Evolutionary conservation across 2,329 filamentous ascomycete genomes (phyloP).

Genomic region (Nakataea oryzae): DNA sequence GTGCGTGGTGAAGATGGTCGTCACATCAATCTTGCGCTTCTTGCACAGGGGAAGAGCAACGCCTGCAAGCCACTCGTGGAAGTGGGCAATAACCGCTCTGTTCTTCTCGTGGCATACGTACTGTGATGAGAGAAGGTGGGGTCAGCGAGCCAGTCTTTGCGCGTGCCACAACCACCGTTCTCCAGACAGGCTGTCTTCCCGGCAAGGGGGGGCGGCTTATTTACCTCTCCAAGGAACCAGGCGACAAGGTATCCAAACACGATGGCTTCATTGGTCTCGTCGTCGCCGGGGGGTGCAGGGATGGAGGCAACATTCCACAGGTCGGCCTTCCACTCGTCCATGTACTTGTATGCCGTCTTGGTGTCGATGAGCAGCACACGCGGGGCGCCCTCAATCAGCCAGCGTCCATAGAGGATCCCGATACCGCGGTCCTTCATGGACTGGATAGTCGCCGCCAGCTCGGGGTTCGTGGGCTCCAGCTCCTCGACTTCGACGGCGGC

Average conservation of each 20-base stretch:
- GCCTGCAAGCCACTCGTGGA: conserved; percentile 97
- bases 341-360: conserved; percentile 78
- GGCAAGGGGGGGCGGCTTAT: conserved; percentile 12
- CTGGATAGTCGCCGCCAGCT: conserved; percentile 72
- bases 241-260: conserved; percentile 96
- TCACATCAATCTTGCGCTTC: conserved; percentile 90
- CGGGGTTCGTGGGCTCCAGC: conserved; percentile 71
- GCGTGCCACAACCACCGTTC: not conserved
- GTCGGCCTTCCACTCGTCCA: conserved; percentile 96
- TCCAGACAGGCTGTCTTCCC: not conserved
- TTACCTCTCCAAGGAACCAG: conserved; percentile 95
- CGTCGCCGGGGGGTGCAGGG: conserved; percentile 81
- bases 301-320: conserved; percentile 90
- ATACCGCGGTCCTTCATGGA: conserved; percentile 91
- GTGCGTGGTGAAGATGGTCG: conserved; percentile 97
- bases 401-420: conserved; percentile 83
- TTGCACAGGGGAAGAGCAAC: conserved; percentile 87
- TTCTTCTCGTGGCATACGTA: conserved; percentile 90
- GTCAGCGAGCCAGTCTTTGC: not conserved
- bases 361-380: conserved; percentile 92
- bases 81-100: conserved; percentile 90
- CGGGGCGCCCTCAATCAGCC: conserved; percentile 94
- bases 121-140: conserved; percentile 30
- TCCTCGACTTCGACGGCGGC: conserved; percentile 97
- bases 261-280: conserved; percentile 95